Base-by-base conservation (phyloP, 2,329 filamentous ascomycete species). In the Blastomyces percursus region DNA sequence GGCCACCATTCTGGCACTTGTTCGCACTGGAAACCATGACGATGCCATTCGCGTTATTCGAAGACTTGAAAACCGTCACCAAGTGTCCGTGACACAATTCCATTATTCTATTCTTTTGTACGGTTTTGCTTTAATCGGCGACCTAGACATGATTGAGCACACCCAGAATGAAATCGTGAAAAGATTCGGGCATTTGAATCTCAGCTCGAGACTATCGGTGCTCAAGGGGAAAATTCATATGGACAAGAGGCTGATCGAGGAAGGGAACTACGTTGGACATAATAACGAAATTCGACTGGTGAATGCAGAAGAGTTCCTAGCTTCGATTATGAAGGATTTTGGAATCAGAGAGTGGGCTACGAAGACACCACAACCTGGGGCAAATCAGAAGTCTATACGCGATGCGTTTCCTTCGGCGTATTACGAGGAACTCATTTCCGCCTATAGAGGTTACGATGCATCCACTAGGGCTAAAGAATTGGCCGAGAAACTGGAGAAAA, bases 1-100 rank as follows among this genome's bases (percentile, higher is more conserved):
- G 55, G 81, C 84, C 58, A 72, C 88, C 50, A 86, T 89, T 79
- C 80, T 83, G 61, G 78, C 79, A 35, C 72, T 88, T 58, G 75
- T 79, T 9, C 74, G 82, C 62, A 72, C 80, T 56, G 77, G 79
- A 59, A 79, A 82, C 65, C 80, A 84, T 7, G 76, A 81, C 64
- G 77, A 80, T 57, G 86, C 86, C 2, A 80, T 78, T 63, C 78
- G 78, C 56, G 80, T 88, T 57, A 70, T 79, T 21, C 67, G 72
- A 60, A 69, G 68, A 8, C 71, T 79, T 61, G 75, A 78, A 62
- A 67, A 72, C 63, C 74, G 71, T 61, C 69, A 68, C 35, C 67
- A 68, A n/a, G 69, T 79, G 24, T 69, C 74, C 46, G 72, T 75
- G 2, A 77, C 73, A 0, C 71, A 78, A 54, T 73, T 77, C 44